Evolutionary conservation across 768 basidiomycete species (phyloP).

Genomic region (Aureoboletus auriporus): DNA sequence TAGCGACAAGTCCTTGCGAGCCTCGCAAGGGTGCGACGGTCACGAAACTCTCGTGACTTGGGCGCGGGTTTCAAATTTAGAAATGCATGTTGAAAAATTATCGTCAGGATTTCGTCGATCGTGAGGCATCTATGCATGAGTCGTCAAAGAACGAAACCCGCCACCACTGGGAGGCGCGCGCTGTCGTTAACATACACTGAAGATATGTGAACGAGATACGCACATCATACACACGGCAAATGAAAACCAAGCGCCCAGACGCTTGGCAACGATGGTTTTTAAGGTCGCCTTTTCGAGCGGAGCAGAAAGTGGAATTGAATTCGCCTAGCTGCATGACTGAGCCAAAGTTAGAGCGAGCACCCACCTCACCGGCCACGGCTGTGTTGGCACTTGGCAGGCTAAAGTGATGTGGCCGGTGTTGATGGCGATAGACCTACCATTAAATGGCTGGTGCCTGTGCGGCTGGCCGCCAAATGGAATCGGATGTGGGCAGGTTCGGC

Average conservation of each 20-base stretch:
- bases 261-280: background rate
- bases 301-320: constrained; percentile 9
- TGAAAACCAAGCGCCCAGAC: constrained; percentile 10
- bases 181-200: constrained; percentile 1
- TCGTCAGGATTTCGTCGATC: constrained; percentile 32
- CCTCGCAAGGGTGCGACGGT: constrained; percentile 28
- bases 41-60: constrained; percentile 26
- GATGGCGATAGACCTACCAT: background rate
- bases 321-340: constrained; percentile 1
- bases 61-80: constrained; percentile 25
- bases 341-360: background rate
- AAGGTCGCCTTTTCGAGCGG: constrained; percentile 20
- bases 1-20: constrained; percentile 29
- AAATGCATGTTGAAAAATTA: constrained; percentile 29
- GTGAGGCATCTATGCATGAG: constrained; percentile 32
- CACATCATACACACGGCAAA: constrained; percentile 24
- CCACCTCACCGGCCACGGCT: constrained; percentile 4
- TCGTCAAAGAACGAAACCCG: constrained; percentile 12
- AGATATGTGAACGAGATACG: constrained; percentile 5
- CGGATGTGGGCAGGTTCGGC: no score
- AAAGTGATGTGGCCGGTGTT: constrained; percentile 20
- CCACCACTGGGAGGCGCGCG: constrained; percentile 7
- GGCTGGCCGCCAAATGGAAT: no score
- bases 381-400: constrained; percentile 4
- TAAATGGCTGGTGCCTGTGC: constrained; percentile 7